Evolutionary conservation across 2,329 filamentous ascomycete genomes (phyloP), one percentile per base, ranked within the genome.

Genomic region (Cordyceps pruinosa): DNA sequence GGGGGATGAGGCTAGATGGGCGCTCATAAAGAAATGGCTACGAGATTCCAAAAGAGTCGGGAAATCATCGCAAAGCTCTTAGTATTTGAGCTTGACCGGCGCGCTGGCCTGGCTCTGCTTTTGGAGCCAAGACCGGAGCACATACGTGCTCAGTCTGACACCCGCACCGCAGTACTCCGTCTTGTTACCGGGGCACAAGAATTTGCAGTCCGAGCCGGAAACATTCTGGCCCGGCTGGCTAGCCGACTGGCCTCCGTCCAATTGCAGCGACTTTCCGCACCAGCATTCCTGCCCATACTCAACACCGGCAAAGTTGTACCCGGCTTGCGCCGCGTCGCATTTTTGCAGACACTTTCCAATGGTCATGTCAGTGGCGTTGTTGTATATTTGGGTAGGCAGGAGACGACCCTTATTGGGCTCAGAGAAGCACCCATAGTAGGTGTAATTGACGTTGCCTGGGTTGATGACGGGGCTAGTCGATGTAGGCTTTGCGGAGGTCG

Each of bases 211-310:
- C 0, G 62, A 44, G 55, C 66, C 60, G 0, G 64, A 65, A 2
- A 69, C 64, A 41, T 71, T 72, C 54, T 63, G 66, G 0, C 67
- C 70, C 0, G 66, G 64, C 2, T 56, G 39, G n/a, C 32, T 61
- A 1, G 61, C 49, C 10, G 59, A 57, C 5, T 54, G 30, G 58
- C 58, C 64, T 0, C 68, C 70, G 6, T 62, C 61, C 26, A 68
- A 62, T 25, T 66, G 65, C 10, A 74, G 56, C 1, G 53, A 46
- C 49, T 72, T 66, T 5, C 70, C 70, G 42, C 72, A 74, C 66
- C 69, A 74, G 26, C 72, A 74, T 23, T 74, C 72, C 2, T 63
- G 65, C 7, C 69, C 70, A 32, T 73, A 73, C 51, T 74, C 70
- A 4, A 73, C 65, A 10, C 72, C 72, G 1, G 68, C 70, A 25